phyloP scores from a whole-genome alignment of 2,329 filamentous ascomycete genomes.

The Exophiala lecanii-corni region DNA sequence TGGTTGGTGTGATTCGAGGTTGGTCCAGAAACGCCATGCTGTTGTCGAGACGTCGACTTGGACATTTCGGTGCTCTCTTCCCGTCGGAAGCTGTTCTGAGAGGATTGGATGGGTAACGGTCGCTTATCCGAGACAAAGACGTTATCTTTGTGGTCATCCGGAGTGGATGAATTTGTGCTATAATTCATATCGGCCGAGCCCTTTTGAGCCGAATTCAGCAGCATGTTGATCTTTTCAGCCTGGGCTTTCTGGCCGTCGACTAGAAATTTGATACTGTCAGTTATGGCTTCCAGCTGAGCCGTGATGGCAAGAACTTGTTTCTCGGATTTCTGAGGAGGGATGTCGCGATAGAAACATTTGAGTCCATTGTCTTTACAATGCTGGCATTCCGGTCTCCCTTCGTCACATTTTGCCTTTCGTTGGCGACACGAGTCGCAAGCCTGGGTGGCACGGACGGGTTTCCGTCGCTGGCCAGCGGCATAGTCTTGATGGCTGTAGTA shows the following conservation, averaged over 20 bases:
- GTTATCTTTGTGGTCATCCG: conserved; percentile 15
- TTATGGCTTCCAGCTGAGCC: conserved; percentile 19
- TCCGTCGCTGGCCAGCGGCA: conserved; percentile 15
- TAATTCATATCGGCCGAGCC: conserved; percentile 4
- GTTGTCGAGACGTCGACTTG: conserved; percentile 2
- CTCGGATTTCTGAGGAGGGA: conserved; percentile 81
- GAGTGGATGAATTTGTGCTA: neutral
- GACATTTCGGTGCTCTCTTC: conserved; percentile 24
- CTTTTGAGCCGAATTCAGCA: conserved; percentile 2
- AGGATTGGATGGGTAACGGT: conserved; percentile 13
- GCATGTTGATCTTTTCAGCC: conserved; percentile 12
- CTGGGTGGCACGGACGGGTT: conserved; percentile 42
- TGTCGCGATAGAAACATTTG: conserved; percentile 82
- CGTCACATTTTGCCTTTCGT: conserved; percentile 87
- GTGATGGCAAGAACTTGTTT: conserved; percentile 25
- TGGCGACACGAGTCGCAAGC: conserved; percentile 87
- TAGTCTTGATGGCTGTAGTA: conserved; percentile 11
- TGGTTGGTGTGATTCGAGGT: neutral
- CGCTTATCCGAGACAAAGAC: conserved; percentile 35
- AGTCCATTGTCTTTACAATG: conserved; percentile 82
- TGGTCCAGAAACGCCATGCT: neutral
- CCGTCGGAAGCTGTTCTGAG: conserved; percentile 14
- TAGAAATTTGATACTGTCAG: conserved; percentile 17
- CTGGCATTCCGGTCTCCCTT: conserved; percentile 75
- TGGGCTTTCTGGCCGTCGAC: conserved; percentile 11